Conservation (phyloP, 2,329 filamentous ascomycete species). For the Pseudocercospora eumusae region DNA sequence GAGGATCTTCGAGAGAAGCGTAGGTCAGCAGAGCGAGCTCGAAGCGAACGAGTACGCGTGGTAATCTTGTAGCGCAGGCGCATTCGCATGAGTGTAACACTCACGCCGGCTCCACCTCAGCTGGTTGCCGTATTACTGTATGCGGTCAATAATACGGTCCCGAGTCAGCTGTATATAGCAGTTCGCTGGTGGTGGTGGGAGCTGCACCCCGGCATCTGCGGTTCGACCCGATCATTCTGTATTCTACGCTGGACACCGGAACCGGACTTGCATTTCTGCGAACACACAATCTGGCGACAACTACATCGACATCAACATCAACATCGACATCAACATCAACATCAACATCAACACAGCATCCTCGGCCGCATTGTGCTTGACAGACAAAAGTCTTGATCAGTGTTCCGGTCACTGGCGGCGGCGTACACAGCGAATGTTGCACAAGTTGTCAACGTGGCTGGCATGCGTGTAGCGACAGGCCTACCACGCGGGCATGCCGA, state of each 20-base stretch:
- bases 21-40: background rate
- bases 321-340: no score
- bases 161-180: background rate
- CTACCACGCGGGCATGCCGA: slow-evolving; percentile 8
- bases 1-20: no score
- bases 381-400: background rate
- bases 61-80: background rate
- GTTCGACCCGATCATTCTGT: background rate
- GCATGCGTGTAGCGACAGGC: slow-evolving; percentile 1
- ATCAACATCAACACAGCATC: background rate
- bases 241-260: no score
- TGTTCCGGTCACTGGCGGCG: background rate
- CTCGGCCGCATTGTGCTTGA: background rate
- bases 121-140: background rate
- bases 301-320: no score
- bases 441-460: slow-evolving; percentile 1
- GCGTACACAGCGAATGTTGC: background rate
- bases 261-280: background rate
- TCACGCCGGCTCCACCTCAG: background rate
- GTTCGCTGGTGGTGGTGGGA: no score
- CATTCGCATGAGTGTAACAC: no score
- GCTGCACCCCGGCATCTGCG: background rate
- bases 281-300: background rate
- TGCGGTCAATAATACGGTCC: background rate
- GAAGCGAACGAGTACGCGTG: background rate